A percentile compares a stretch with the other conserved stretches of the same genome.
phyloP scores from a whole-genome alignment of 202 grass and related monocot genomes.

The Setaria viridis region DNA sequence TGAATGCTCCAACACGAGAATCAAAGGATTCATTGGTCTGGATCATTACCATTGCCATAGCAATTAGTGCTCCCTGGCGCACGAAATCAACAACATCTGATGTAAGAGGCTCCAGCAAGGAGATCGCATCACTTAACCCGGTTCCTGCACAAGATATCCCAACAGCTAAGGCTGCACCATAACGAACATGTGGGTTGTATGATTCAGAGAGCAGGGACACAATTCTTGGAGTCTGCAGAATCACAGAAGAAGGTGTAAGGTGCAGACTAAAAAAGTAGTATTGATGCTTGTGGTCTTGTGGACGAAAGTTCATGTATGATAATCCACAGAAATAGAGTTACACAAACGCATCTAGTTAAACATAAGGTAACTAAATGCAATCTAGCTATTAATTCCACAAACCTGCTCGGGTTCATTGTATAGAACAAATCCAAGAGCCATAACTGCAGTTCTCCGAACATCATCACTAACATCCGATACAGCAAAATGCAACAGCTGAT shows the following conservation, averaged over 20 bases:
- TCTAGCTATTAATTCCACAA: neutral
- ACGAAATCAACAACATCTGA: constrained; percentile 99
- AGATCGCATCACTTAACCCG: constrained; percentile 96
- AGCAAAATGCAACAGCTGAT: constrained; percentile 97
- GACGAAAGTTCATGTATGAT: neutral
- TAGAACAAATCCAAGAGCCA: constrained; percentile 98
- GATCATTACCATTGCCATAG: constrained; percentile 99
- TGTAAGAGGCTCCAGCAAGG: constrained; percentile 97
- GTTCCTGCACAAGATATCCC: constrained; percentile 97
- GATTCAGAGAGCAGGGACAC: constrained; percentile 97
- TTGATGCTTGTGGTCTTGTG: neutral
- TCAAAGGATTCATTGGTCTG: constrained; percentile 97
- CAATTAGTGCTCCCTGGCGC: constrained; percentile 95
- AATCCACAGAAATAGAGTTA: neutral
- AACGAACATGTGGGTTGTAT: constrained; percentile 99
- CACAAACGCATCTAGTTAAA: constrained; percentile 13
- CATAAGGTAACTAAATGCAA: constrained; percentile 16
- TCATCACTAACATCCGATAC: constrained; percentile 99
- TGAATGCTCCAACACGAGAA: constrained; percentile 92
- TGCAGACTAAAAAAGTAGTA: constrained; percentile 9
- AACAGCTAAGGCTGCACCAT: constrained; percentile 98
- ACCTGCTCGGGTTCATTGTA: constrained; percentile 99
- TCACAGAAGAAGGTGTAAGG: constrained; percentile 36
- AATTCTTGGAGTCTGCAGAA: constrained; percentile 97
- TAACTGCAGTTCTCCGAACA: constrained; percentile 98